These are phyloP conservation scores for Lotmaria passim DNA, from an alignment of 208 protist genomes.

Conservation along the genomic window DNA sequence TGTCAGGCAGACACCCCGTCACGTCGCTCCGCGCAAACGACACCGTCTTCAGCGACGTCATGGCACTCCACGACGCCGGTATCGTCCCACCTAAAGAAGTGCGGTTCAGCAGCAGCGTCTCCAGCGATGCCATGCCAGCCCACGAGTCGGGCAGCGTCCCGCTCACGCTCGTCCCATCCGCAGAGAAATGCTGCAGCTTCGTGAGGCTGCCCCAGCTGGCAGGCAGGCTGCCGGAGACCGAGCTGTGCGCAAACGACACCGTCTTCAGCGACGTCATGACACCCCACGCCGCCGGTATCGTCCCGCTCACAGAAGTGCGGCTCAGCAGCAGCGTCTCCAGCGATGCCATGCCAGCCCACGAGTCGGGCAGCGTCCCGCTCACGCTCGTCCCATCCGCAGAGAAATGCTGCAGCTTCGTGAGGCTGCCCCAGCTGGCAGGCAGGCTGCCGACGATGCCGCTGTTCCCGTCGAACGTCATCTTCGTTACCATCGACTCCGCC, in stretches of 20 bases:
- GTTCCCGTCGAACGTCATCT: slow-evolving; percentile 5
- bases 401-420: background rate
- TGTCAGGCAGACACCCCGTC: background rate
- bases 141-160: slow-evolving; percentile 1
- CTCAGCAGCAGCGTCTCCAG: slow-evolving; percentile 10
- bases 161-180: background rate
- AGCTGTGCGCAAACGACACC: background rate
- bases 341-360: too few species aligned
- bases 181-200: background rate
- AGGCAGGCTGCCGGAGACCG: slow-evolving; percentile 6
- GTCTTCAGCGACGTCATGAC: too few species aligned
- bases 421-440: background rate
- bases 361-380: slow-evolving; percentile 5
- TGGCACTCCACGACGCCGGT: slow-evolving; percentile 1
- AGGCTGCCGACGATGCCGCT: slow-evolving; percentile 5
- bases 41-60: background rate
- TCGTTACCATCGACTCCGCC: background rate
- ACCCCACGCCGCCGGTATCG: too few species aligned
- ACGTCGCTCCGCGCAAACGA: background rate
- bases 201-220: background rate
- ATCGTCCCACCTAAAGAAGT: background rate
- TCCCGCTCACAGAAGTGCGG: background rate
- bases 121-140: background rate
- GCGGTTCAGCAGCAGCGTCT: slow-evolving; percentile 3
- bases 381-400: background rate